A percentile compares a stretch with the other conserved stretches of the same genome.
These are phyloP conservation scores for Amanita fuliginea DNA, from an alignment of 768 basidiomycete species.

Conservation along the genomic window DNA sequence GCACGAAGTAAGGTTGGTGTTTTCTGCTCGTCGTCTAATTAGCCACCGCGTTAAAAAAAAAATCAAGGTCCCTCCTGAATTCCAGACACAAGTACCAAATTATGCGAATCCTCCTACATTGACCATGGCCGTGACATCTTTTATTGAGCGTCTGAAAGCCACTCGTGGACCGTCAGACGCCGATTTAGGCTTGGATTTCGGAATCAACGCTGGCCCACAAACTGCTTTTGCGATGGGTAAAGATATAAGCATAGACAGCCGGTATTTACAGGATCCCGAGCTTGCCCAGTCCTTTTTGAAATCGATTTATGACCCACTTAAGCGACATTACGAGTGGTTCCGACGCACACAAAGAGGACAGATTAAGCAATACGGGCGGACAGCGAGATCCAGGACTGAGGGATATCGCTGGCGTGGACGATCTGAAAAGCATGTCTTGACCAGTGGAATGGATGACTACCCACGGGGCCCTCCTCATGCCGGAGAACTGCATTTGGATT, in stretches of 20 bases:
- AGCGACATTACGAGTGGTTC: slow-evolving; percentile 95
- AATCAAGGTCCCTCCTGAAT: slow-evolving; percentile 71
- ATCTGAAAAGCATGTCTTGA: slow-evolving; percentile 77
- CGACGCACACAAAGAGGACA: slow-evolving; percentile 88
- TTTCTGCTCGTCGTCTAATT: not conserved
- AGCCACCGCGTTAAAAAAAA: not conserved
- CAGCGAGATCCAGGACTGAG: slow-evolving; percentile 78
- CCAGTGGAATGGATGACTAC: slow-evolving; percentile 95
- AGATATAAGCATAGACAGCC: slow-evolving; percentile 19
- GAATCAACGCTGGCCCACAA: slow-evolving; percentile 40
- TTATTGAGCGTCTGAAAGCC: slow-evolving; percentile 62
- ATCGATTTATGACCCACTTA: slow-evolving; percentile 74
- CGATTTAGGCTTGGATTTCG: slow-evolving; percentile 58
- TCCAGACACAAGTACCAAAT: slow-evolving; percentile 87
- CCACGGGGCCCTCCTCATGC: slow-evolving; percentile 82
- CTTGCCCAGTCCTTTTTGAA: slow-evolving; percentile 59
- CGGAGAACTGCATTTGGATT: slow-evolving; percentile 88
- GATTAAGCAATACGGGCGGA: slow-evolving; percentile 81
- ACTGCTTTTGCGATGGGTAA: slow-evolving; percentile 27
- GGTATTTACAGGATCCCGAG: slow-evolving; percentile 45
- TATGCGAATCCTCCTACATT: slow-evolving; percentile 95
- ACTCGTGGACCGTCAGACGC: slow-evolving; percentile 36
- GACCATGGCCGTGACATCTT: slow-evolving; percentile 86
- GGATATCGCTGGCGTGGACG: slow-evolving; percentile 94
- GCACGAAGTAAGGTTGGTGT: slow-evolving; percentile 75